phyloP scores from a whole-genome alignment of 768 basidiomycete species.

The Astraeus odoratus region DNA sequence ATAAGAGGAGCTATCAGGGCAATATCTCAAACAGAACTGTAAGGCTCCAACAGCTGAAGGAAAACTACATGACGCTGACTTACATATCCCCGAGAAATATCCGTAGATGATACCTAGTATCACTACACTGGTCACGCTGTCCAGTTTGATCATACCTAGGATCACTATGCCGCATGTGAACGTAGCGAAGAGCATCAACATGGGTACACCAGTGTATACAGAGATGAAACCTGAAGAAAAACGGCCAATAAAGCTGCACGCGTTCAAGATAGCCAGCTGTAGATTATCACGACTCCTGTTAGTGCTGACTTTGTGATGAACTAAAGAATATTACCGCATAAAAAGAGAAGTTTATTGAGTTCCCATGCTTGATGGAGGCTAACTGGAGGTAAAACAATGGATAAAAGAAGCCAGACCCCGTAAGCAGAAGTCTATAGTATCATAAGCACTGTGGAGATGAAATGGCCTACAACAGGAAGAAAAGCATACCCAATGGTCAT shows the following conservation, averaged over 20 bases:
- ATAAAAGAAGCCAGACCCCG: constrained; percentile 36
- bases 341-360: constrained; percentile 43
- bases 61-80: constrained; percentile 6
- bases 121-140: constrained; percentile 27
- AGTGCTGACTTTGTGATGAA: not conserved
- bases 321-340: constrained; percentile 37
- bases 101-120: constrained; percentile 38
- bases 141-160: constrained; percentile 38
- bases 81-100: constrained; percentile 40
- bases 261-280: constrained; percentile 51
- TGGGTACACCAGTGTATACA: constrained; percentile 36
- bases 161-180: constrained; percentile 29
- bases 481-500: constrained; percentile 15
- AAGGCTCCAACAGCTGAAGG: constrained; percentile 1
- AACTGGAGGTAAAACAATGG: constrained; percentile 55
- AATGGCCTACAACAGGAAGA: not conserved
- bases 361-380: constrained; percentile 41
- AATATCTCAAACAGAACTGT: constrained; percentile 26
- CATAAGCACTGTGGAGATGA: not conserved
- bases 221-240: constrained; percentile 39
- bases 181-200: constrained; percentile 32
- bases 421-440: constrained; percentile 14
- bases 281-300: not conserved
- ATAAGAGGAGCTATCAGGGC: constrained; percentile 36
- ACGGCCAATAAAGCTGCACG: constrained; percentile 43